A percentile compares a stretch with the other conserved stretches of the same genome.
Conservation (phyloP, 2,329 filamentous ascomycete species). For the Endocalyx cinctus region DNA sequence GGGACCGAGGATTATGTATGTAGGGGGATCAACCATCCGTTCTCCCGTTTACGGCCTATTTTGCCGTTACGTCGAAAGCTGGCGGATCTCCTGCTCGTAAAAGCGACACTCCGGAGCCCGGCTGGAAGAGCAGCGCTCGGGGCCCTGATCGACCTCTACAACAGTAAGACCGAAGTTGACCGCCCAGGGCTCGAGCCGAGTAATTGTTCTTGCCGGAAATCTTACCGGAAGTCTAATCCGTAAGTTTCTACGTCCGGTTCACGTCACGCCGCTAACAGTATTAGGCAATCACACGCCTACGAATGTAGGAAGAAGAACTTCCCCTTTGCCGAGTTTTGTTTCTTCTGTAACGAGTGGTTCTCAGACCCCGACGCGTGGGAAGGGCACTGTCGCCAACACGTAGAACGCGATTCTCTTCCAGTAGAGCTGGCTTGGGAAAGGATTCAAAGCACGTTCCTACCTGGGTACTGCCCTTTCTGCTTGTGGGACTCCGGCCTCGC, state of each 20-base stretch:
- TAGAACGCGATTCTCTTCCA: no score
- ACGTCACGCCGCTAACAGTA: no score
- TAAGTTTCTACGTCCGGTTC: no score
- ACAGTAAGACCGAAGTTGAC: conserved; percentile 1
- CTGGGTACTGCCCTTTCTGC: conserved; percentile 1
- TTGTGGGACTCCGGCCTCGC: not conserved
- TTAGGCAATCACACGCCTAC: conserved; percentile 1
- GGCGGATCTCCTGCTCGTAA: conserved; percentile 1
- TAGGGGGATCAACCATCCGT: not conserved
- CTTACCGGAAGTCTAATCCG: no score
- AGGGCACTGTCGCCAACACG: no score
- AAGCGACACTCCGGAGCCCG: not conserved
- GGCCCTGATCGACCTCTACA: conserved; percentile 1
- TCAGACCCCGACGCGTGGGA: not conserved
- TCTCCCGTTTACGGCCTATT: not conserved
- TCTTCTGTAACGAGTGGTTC: conserved; percentile 2
- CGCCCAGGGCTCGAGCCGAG: not conserved
- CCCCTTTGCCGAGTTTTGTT: conserved; percentile 2
- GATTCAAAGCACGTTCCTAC: conserved; percentile 1
- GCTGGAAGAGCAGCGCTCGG: not conserved
- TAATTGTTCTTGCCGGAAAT: no score
- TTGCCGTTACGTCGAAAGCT: not conserved
- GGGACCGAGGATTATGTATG: not conserved
- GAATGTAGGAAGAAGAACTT: conserved; percentile 1
- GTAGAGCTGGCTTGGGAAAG: not conserved